phyloP scores from a whole-genome alignment of 805 yeast species.

The Schwanniomyces sp. region DNA sequence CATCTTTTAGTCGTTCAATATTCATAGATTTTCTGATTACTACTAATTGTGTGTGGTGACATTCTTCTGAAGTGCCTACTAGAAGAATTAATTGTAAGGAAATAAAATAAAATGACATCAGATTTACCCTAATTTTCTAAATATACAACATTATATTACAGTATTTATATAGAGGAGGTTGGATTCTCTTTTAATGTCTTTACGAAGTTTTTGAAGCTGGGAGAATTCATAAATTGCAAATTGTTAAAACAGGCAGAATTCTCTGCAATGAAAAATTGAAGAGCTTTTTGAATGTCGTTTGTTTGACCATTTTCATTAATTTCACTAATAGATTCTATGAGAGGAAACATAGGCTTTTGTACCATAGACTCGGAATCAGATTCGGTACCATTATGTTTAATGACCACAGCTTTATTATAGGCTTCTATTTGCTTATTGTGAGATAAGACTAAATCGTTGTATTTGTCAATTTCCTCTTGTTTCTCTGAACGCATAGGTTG shows the following conservation, averaged over 20 bases:
- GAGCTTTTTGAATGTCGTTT: constrained; percentile 7
- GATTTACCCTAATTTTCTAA: too few relatives aligned
- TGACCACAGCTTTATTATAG: constrained; percentile 8
- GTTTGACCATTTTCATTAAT: neutral
- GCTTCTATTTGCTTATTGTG: constrained; percentile 13
- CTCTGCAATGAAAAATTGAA: constrained; percentile 8
- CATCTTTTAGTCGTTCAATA: too few relatives aligned
- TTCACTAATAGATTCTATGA: constrained; percentile 1
- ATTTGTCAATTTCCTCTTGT: constrained; percentile 7
- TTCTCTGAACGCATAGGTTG: neutral
- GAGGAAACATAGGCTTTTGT: constrained; percentile 4
- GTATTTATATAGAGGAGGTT: constrained; percentile 2
- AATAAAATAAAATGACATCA: too few relatives aligned
- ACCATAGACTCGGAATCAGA: neutral
- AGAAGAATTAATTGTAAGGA: too few relatives aligned
- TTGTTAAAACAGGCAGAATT: constrained; percentile 8
- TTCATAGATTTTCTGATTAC: too few relatives aligned
- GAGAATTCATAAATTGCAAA: constrained; percentile 8
- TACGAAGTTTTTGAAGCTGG: constrained; percentile 8
- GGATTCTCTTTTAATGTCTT: constrained; percentile 7
- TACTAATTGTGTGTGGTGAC: too few relatives aligned
- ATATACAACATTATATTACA: neutral
- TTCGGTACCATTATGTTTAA: neutral
- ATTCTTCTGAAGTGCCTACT: too few relatives aligned
- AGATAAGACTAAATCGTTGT: constrained; percentile 8